These are phyloP conservation scores for Yarrowia alimentaria DNA, from an alignment of 805 yeast species.

Conservation along the genomic window DNA sequence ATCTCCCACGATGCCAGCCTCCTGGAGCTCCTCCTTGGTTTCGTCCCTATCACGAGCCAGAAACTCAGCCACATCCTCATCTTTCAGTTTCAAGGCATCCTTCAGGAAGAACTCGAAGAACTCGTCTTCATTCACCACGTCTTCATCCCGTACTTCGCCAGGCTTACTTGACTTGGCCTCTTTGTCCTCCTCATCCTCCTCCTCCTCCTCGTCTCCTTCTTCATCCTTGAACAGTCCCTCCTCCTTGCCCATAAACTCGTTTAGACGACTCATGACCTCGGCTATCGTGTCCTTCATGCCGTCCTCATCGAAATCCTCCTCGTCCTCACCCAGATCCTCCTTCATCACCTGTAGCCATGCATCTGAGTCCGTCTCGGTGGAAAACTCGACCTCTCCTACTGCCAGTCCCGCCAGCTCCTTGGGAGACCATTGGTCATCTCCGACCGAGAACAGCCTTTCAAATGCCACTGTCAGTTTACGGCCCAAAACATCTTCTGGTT, in stretches of 20 bases:
- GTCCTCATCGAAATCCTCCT: constrained; percentile 23
- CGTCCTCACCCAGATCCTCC: constrained; percentile 24
- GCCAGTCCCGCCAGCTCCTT: constrained; percentile 1
- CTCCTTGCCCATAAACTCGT: constrained; percentile 31
- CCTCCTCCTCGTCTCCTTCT: constrained; percentile 35
- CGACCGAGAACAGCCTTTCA: constrained; percentile 8
- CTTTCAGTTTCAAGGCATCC: constrained; percentile 51
- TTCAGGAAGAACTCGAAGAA: constrained; percentile 62
- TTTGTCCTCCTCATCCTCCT: constrained; percentile 33
- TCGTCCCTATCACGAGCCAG: constrained; percentile 20
- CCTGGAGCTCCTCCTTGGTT: constrained; percentile 29
- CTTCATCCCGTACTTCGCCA: constrained; percentile 32
- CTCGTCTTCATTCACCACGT: constrained; percentile 63
- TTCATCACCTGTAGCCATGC: constrained; percentile 14
- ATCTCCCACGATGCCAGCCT: constrained; percentile 29
- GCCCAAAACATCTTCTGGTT: background rate
- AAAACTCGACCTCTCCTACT: background rate
- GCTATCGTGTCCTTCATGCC: constrained; percentile 28
- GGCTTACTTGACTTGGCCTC: background rate
- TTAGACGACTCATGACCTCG: constrained; percentile 32
- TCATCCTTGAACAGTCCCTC: constrained; percentile 32
- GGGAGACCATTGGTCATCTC: constrained; percentile 17
- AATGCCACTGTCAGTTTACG: constrained; percentile 3
- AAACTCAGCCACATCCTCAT: constrained; percentile 37
- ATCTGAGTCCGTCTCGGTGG: background rate